Conservation (phyloP, 1,284 basidiomycete species). For the Melampsora americana region DNA sequence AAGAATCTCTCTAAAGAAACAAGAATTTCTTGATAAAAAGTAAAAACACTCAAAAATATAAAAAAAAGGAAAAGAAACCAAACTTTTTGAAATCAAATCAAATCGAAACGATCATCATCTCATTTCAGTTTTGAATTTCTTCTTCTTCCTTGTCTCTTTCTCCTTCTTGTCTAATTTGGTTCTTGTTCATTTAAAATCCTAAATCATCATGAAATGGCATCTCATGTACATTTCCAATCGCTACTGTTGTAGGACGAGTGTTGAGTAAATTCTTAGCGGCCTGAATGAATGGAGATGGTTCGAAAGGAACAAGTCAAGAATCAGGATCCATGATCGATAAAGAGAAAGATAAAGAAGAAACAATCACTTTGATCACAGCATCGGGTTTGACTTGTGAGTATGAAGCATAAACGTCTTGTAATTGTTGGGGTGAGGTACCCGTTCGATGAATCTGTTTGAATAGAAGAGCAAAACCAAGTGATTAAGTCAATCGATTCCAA, state of each 20-base stretch:
- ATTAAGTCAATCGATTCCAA: slow-evolving; percentile 64
- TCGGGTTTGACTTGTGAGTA: slow-evolving; percentile 52
- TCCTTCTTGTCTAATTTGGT: neutral
- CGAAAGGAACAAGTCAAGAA: too few species aligned
- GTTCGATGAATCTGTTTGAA: slow-evolving; percentile 63
- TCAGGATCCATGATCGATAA: too few species aligned
- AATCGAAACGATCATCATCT: too few species aligned
- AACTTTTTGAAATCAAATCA: neutral
- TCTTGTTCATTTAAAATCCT: neutral
- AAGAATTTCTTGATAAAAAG: too few species aligned
- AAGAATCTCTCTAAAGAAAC: neutral
- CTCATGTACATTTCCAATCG: slow-evolving; percentile 69
- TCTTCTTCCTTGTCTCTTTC: too few species aligned
- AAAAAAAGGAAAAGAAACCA: neutral
- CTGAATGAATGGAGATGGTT: slow-evolving; percentile 42
- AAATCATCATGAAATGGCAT: slow-evolving; percentile 67
- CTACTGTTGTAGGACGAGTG: slow-evolving; percentile 78
- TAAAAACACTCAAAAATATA: too few species aligned
- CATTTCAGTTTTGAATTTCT: too few species aligned
- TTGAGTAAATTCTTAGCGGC: slow-evolving; percentile 60
- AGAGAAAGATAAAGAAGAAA: neutral
- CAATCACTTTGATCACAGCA: slow-evolving; percentile 51
- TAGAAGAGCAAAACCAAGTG: slow-evolving; percentile 59
- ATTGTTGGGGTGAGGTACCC: slow-evolving; percentile 61
- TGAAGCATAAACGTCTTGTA: slow-evolving; percentile 50